These are phyloP conservation scores for Grifola frondosa DNA, from an alignment of 1,284 basidiomycete species.

Conservation along the genomic window DNA sequence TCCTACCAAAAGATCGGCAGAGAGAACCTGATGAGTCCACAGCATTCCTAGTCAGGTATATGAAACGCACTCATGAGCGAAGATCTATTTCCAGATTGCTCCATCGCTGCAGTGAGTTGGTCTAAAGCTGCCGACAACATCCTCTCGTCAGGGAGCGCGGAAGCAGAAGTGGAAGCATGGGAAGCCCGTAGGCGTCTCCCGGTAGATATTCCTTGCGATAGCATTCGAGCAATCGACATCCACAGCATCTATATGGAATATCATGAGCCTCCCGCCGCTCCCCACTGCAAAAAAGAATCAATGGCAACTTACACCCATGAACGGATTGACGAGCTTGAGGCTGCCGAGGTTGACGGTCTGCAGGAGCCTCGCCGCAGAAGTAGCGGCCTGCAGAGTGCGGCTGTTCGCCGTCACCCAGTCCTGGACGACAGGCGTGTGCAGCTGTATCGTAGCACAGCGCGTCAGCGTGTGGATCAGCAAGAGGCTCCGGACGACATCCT, in stretches of 20 bases:
- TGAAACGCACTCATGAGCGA: slow-evolving; percentile 16
- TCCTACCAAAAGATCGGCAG: no score
- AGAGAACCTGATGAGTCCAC: no score
- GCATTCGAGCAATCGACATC: slow-evolving; percentile 16
- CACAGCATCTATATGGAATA: slow-evolving; percentile 19
- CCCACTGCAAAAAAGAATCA: no score
- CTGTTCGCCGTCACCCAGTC: slow-evolving; percentile 18
- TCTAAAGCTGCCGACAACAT: slow-evolving; percentile 10
- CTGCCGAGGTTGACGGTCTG: slow-evolving; percentile 9
- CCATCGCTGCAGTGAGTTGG: slow-evolving; percentile 10
- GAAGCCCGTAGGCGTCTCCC: slow-evolving; percentile 13
- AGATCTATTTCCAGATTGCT: slow-evolving; percentile 12
- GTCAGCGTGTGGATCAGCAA: slow-evolving; percentile 35
- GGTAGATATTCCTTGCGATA: slow-evolving; percentile 9
- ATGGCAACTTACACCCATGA: slow-evolving; percentile 14
- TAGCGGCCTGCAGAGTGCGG: slow-evolving; percentile 18
- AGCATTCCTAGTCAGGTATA: no score
- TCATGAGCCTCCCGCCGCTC: no score
- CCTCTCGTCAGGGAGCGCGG: slow-evolving; percentile 14
- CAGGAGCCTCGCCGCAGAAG: slow-evolving; percentile 12
- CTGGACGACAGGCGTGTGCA: slow-evolving; percentile 32
- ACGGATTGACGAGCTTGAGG: slow-evolving; percentile 17
- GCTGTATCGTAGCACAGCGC: slow-evolving; percentile 36
- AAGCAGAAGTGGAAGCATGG: slow-evolving; percentile 3
- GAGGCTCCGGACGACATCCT: slow-evolving; percentile 24